phyloP scores from a whole-genome alignment of 148 eudicot genomes.

The Simmondsia chinensis region DNA sequence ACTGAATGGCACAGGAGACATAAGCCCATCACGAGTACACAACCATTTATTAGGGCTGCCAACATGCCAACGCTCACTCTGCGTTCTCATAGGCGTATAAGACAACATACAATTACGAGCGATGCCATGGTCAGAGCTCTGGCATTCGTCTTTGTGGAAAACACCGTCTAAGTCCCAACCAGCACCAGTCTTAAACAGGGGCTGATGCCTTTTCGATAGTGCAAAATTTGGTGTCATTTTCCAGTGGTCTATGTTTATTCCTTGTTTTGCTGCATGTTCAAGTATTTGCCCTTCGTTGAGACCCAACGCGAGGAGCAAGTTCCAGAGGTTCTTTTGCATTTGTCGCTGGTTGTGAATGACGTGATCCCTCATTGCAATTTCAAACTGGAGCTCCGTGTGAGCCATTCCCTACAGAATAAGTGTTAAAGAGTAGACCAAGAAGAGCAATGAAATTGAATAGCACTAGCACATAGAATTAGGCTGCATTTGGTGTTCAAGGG shows the following conservation, averaged over 20 bases:
- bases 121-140: too few species aligned
- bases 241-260: slow-evolving; percentile 45
- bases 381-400: slow-evolving; percentile 74
- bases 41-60: too few species aligned
- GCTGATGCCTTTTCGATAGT: slow-evolving; percentile 7
- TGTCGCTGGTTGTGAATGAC: slow-evolving; percentile 60
- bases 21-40: slow-evolving; percentile 13
- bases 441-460: too few species aligned
- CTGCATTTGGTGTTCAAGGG: too few species aligned
- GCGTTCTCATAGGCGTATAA: too few species aligned
- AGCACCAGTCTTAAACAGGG: too few species aligned
- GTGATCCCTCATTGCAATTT: slow-evolving; percentile 84
- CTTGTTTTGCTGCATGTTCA: slow-evolving; percentile 54
- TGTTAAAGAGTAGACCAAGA: background rate
- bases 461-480: too few species aligned
- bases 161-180: too few species aligned
- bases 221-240: slow-evolving; percentile 19
- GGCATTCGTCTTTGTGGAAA: too few species aligned
- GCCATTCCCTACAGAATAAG: slow-evolving; percentile 53
- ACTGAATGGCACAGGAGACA: slow-evolving; percentile 9
- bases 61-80: too few species aligned
- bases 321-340: slow-evolving; percentile 62
- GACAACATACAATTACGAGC: too few species aligned
- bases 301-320: slow-evolving; percentile 44
- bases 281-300: slow-evolving; percentile 42